phyloP scores from a whole-genome alignment of 2,329 filamentous ascomycete species.

The Aspergillus texensis region DNA sequence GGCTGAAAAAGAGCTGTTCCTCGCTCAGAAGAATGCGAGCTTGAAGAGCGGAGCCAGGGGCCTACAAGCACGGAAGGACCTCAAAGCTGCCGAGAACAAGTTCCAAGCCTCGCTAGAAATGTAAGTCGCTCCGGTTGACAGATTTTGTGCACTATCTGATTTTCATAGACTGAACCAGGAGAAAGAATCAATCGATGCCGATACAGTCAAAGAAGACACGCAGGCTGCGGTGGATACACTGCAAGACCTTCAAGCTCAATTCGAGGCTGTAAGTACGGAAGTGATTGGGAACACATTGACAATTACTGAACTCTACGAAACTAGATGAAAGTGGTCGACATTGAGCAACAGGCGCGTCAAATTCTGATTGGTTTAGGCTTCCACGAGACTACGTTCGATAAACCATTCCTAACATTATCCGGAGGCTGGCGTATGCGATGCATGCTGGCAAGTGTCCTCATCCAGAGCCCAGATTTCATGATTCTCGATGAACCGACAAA shows the following conservation, averaged over 20 bases:
- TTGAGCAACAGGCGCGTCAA: slow-evolving; percentile 67
- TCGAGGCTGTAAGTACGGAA: slow-evolving; percentile 59
- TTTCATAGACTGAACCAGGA: slow-evolving; percentile 50
- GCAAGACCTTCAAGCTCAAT: slow-evolving; percentile 66
- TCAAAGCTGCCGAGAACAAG: slow-evolving; percentile 69
- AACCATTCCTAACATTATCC: slow-evolving; percentile 67
- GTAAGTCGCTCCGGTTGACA: slow-evolving; percentile 41
- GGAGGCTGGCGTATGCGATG: slow-evolving; percentile 77
- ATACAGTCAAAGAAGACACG: slow-evolving; percentile 64
- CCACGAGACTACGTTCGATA: slow-evolving; percentile 61
- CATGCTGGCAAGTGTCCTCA: slow-evolving; percentile 65
- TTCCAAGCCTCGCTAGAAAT: slow-evolving; percentile 59
- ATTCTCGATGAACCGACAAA: slow-evolving; percentile 88
- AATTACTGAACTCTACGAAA: slow-evolving; percentile 15
- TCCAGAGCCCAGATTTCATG: slow-evolving; percentile 74
- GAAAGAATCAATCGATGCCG: slow-evolving; percentile 59
- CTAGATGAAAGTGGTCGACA: slow-evolving; percentile 59
- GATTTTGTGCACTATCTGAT: neutral
- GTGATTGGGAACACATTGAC: neutral
- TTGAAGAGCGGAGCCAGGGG: slow-evolving; percentile 76
- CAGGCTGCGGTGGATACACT: slow-evolving; percentile 71
- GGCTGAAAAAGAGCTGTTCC: slow-evolving; percentile 65
- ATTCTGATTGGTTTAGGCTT: slow-evolving; percentile 74
- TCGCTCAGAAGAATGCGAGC: slow-evolving; percentile 72
- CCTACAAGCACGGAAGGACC: slow-evolving; percentile 72